phyloP scores from a whole-genome alignment of 2,329 filamentous ascomycete genomes.

The Coniochaeta hoffmannii region DNA sequence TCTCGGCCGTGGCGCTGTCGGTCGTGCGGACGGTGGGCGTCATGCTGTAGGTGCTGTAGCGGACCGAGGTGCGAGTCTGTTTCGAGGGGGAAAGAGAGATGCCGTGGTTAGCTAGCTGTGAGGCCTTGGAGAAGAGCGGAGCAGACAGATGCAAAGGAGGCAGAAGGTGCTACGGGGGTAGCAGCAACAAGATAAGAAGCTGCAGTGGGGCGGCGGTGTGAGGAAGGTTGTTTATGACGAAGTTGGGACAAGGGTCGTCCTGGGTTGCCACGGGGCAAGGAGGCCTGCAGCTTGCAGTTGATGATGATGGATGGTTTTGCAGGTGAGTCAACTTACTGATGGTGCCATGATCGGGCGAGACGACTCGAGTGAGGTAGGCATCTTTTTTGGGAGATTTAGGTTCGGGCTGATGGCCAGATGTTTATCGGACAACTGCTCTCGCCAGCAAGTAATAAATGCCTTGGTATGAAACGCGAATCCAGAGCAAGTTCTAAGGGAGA shows the following conservation, averaged over 20 bases:
- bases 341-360: constrained; percentile 56
- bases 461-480: neutral
- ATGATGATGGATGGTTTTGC: neutral
- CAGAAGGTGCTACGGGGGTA: constrained; percentile 2
- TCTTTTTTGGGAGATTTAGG: constrained; percentile 19
- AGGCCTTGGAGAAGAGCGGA: neutral
- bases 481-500: neutral
- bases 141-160: constrained; percentile 1
- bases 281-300: neutral
- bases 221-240: neutral
- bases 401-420: neutral
- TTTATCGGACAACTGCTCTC: neutral
- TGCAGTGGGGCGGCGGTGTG: neutral
- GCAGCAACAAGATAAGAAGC: neutral
- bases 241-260: neutral
- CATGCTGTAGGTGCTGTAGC: constrained; percentile 55
- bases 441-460: neutral
- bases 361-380: constrained; percentile 54
- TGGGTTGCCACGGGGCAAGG: neutral
- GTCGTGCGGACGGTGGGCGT: constrained; percentile 44
- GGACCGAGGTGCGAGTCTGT: constrained; percentile 46
- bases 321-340: constrained; percentile 41
- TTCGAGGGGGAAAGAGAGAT: neutral
- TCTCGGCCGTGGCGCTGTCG: constrained; percentile 50
- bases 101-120: neutral